Evolutionary conservation across 2,329 filamentous ascomycete genomes (phyloP).

Genomic region (Juglanconis sp.): DNA sequence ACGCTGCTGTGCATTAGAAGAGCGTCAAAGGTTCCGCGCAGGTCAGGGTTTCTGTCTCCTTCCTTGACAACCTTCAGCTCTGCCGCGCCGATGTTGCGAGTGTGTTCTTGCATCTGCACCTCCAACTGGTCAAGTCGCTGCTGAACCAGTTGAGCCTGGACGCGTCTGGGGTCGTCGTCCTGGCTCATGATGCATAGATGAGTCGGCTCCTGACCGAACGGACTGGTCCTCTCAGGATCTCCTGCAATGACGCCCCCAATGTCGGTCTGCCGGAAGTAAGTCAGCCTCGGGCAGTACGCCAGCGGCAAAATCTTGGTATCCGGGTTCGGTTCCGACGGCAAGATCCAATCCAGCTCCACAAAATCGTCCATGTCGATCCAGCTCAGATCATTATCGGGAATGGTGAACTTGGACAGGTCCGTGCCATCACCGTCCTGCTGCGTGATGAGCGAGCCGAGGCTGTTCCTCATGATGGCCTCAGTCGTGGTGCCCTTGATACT

Average conservation of each 20-base stretch:
- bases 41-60: conserved; percentile 45
- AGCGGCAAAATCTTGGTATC: conserved; percentile 92
- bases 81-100: conserved; percentile 68
- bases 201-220: conserved; percentile 89
- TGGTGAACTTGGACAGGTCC: conserved; percentile 85
- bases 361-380: conserved; percentile 99
- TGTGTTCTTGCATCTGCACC: conserved; percentile 73
- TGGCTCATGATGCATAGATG: conserved; percentile 95
- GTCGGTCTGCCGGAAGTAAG: conserved; percentile 96
- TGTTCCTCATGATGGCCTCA: conserved; percentile 68
- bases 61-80: conserved; percentile 63
- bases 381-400: conserved; percentile 89
- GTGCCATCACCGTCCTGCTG: conserved; percentile 56
- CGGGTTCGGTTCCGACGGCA: conserved; percentile 84
- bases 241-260: conserved; percentile 76
- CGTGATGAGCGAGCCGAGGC: conserved; percentile 47
- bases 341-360: conserved; percentile 93
- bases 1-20: conserved; percentile 54
- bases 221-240: conserved; percentile 79
- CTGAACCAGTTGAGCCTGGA: conserved; percentile 83
- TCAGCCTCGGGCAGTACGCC: conserved; percentile 89
- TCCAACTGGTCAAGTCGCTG: conserved; percentile 75
- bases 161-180: conserved; percentile 80
- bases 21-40: conserved; percentile 59
- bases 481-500: conserved; percentile 77